Base-by-base conservation (phyloP, 1,284 basidiomycete species). In the Apiotrichum domesticum region DNA sequence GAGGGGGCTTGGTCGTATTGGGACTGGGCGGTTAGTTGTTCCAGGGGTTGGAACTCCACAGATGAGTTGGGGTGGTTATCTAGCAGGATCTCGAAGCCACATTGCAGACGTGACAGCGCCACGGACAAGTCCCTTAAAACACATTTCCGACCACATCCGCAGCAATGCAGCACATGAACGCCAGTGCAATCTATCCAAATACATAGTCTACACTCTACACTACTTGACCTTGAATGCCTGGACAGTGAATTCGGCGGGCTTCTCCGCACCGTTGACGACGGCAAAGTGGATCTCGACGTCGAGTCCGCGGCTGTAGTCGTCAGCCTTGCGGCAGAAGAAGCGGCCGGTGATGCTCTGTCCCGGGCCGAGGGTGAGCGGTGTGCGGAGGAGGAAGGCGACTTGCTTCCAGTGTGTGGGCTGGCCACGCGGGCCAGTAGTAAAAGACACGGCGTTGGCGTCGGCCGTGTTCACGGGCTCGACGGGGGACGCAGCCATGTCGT, bases 341-440 rank as follows among this genome's bases (percentile, higher is more conserved):
- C 78, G 82, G 7, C 95, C 95, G 6, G 80, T 74, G 35, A 98
- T 84, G 13, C 3, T 72, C 82, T 52, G 57, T 86, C 91, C 92
- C 73, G 87, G 83, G 7, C 82, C 78, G 0, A 88, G 85, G 32
- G 75, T 69, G 58, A 98, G 83, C 0, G 91, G 88, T 52, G 92
- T 84, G 55, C 84, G 82, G 61, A 98, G 79, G 62, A 98, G 77
- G 75, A 98, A 96, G 10, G 93, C 69, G 0, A 94, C 94, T 72
- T 98, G 95, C 74, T 95, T 95, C 95, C 95, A 98, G 74, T 98
- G 95, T n/a, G 95, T 98, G 29, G 88, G 85, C 49, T 85, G 84
- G 61, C 88, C 76, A 42, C 66, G 77, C 4, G 95, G 92, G 0
- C 92, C 90, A 0, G 95, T 98, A 62, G 91, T 95, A 75, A 98